These are phyloP conservation scores for Eragrostis curvula DNA, from an alignment of 176 grass and related monocot species.

Conservation along the genomic window DNA sequence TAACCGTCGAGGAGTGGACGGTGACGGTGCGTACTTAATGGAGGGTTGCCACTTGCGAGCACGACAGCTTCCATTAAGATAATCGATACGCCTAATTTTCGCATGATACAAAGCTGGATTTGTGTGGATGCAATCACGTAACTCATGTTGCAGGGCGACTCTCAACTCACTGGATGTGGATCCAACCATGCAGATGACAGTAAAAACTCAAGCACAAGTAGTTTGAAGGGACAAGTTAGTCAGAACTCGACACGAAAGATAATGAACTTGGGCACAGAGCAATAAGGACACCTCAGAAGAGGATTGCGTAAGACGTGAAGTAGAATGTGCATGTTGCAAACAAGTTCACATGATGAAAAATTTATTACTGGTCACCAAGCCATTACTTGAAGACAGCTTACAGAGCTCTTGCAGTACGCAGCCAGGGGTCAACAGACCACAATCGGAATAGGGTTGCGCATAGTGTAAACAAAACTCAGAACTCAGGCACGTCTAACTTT, in stretches of 20 bases:
- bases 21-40: no score
- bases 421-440: slow-evolving; percentile 37
- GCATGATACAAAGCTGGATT: neutral
- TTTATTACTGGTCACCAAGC: slow-evolving; percentile 49
- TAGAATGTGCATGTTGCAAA: neutral
- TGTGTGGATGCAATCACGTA: neutral
- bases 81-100: neutral
- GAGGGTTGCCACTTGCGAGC: neutral
- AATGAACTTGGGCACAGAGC: neutral
- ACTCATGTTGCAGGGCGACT: neutral
- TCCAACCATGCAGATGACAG: neutral
- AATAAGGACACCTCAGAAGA: neutral
- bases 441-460: slow-evolving; percentile 42
- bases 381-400: slow-evolving; percentile 22
- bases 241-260: neutral
- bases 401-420: slow-evolving; percentile 10
- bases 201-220: neutral
- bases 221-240: neutral
- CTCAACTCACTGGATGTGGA: neutral
- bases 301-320: no score
- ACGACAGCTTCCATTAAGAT: neutral
- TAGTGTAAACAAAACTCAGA: slow-evolving; percentile 42
- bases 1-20: no score
- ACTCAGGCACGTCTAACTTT: slow-evolving; percentile 39
- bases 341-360: slow-evolving; percentile 37